Percentiles rank a stretch among this genome's conserved stretches.
Evolutionary conservation across 495 filamentous ascomycete species (phyloP).

Genomic region (Clavariopsis aquatica): DNA sequence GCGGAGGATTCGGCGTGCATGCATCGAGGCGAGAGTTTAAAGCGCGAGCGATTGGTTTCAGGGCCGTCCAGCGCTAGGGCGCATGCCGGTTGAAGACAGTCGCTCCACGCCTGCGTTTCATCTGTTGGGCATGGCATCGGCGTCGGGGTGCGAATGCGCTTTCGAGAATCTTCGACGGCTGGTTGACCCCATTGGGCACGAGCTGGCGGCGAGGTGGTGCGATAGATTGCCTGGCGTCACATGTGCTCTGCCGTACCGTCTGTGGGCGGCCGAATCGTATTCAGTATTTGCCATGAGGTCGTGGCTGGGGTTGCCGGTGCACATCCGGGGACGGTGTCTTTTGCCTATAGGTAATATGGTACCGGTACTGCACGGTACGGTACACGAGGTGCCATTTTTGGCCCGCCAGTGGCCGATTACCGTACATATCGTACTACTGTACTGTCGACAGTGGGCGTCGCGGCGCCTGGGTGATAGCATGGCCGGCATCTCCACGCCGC

Average conservation of each 20-base stretch:
- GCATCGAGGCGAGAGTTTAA: constrained; percentile 7
- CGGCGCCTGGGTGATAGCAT: not conserved
- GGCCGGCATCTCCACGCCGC: not conserved
- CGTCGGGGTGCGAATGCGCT: not conserved
- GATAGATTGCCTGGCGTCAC: constrained; percentile 28
- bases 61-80: not conserved
- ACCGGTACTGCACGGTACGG: too few relatives aligned
- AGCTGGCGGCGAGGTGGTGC: not conserved
- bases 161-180: constrained; percentile 7
- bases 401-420: too few relatives aligned
- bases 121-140: not conserved
- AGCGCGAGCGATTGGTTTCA: constrained; percentile 6
- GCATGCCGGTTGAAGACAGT: constrained; percentile 19
- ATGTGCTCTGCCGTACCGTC: not conserved
- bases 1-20: constrained; percentile 14
- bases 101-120: constrained; percentile 30
- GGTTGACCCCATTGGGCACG: constrained; percentile 2
- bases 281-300: not conserved
- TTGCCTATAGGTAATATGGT: not conserved
- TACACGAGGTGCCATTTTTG: too few relatives aligned
- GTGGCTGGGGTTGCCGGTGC: not conserved
- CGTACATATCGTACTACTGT: too few relatives aligned
- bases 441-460: too few relatives aligned
- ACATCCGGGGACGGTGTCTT: not conserved
- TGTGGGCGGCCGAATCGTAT: not conserved